These are phyloP conservation scores for Monosporascus sp. DNA, from an alignment of 2,329 filamentous ascomycete species.

Conservation along the genomic window DNA sequence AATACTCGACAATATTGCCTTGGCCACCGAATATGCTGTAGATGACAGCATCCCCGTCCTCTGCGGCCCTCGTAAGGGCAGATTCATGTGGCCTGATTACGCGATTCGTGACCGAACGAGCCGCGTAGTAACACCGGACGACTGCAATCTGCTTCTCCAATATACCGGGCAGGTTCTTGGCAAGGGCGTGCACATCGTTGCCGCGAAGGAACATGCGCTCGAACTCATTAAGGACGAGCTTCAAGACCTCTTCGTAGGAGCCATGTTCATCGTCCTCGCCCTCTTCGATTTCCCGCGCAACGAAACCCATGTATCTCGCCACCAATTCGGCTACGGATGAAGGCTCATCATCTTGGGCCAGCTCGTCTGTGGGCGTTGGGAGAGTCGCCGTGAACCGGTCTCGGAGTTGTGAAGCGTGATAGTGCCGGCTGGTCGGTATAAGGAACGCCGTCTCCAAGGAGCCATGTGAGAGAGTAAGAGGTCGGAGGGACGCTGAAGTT, in stretches of 20 bases:
- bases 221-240: slow-evolving; percentile 90
- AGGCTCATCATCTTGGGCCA: slow-evolving; percentile 98
- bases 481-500: slow-evolving; percentile 86
- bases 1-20: slow-evolving; percentile 99
- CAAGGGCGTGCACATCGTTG: slow-evolving; percentile 92
- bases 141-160: slow-evolving; percentile 87
- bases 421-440: slow-evolving; percentile 91
- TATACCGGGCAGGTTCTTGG: slow-evolving; percentile 81
- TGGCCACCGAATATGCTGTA: slow-evolving; percentile 97
- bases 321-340: slow-evolving; percentile 91
- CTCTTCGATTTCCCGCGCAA: slow-evolving; percentile 84
- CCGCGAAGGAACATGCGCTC: slow-evolving; percentile 91
- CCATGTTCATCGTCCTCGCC: slow-evolving; percentile 86
- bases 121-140: slow-evolving; percentile 86
- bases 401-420: slow-evolving; percentile 91
- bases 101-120: slow-evolving; percentile 76
- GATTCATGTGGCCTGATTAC: slow-evolving; percentile 91
- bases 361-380: slow-evolving; percentile 89
- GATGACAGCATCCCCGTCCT: slow-evolving; percentile 75
- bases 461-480: slow-evolving; percentile 85
- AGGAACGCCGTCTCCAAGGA: slow-evolving; percentile 95
- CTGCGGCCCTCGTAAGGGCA: slow-evolving; percentile 81
- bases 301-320: slow-evolving; percentile 85
- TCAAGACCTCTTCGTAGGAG: slow-evolving; percentile 87
- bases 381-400: slow-evolving; percentile 82